These are phyloP conservation scores for Phyllosticta ampelicida DNA, from an alignment of 2,329 filamentous ascomycete species.

Conservation along the genomic window DNA sequence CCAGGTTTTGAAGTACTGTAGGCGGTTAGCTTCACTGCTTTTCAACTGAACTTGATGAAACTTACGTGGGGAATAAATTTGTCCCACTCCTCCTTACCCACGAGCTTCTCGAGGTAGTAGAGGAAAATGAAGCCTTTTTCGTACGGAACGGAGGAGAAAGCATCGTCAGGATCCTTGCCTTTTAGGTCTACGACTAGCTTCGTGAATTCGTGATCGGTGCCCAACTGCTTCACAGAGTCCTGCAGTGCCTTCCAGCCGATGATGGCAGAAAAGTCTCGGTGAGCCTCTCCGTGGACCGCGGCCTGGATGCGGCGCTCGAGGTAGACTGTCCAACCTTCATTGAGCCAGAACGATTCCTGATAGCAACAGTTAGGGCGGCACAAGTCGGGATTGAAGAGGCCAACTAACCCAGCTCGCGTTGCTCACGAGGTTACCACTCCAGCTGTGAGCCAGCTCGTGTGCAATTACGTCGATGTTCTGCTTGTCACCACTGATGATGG, in stretches of 20 bases:
- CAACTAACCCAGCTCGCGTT: too few relatives aligned
- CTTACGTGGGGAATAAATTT: slow-evolving; percentile 72
- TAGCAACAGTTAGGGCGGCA: too few relatives aligned
- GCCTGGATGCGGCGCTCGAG: slow-evolving; percentile 77
- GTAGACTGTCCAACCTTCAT: slow-evolving; percentile 88
- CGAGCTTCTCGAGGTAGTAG: slow-evolving; percentile 76
- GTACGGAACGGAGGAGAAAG: slow-evolving; percentile 86
- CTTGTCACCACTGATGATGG: slow-evolving; percentile 70
- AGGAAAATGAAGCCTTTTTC: slow-evolving; percentile 96
- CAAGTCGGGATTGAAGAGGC: too few relatives aligned
- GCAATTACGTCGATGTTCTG: slow-evolving; percentile 96
- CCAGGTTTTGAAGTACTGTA: slow-evolving; percentile 71
- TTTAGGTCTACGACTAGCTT: slow-evolving; percentile 81
- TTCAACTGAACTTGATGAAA: background rate
- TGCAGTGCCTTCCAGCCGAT: slow-evolving; percentile 88
- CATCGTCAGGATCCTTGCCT: slow-evolving; percentile 88
- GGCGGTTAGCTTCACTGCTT: background rate
- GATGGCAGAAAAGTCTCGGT: slow-evolving; percentile 89
- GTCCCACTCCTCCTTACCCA: slow-evolving; percentile 82
- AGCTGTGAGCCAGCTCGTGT: slow-evolving; percentile 66
- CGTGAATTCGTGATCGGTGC: slow-evolving; percentile 81
- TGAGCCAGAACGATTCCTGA: slow-evolving; percentile 66
- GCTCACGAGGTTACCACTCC: slow-evolving; percentile 80
- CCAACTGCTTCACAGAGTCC: slow-evolving; percentile 69
- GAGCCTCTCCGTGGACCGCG: slow-evolving; percentile 66